Base-by-base conservation (phyloP, 495 filamentous ascomycete genomes). In the Neohortaea acidophila region DNA sequence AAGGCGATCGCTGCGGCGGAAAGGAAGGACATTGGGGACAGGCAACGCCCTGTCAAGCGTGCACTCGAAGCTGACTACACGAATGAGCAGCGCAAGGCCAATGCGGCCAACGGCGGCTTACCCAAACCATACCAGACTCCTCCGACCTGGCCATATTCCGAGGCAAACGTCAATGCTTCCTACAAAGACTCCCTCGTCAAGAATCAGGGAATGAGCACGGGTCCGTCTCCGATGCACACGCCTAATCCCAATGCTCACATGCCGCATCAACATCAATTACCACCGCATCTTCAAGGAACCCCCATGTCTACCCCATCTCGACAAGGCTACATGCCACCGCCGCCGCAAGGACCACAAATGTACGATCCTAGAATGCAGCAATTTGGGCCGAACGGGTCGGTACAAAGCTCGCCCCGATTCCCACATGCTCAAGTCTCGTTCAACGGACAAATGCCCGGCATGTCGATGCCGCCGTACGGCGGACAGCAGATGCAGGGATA, bases 161-260 rank as follows among this genome's bases (percentile, higher is more conserved):
- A 71, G 7, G 69, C 69, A 23, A 71, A 70, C 25, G 71, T 80
- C 42, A 74, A 78, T 19, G 72, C 75, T 21, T 77, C 73, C 0
- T 91, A 80, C 58, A 65, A 68, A 21, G 70, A 85, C 36, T 75
- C 80, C 60, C 84, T 92, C 57, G 81, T 87, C 45, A 67, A 68
- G 37, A 54, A 69, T 11, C 60, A 67, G 3, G 58, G 64, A 28
- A 55, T 59, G n/a, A 56, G 60, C 23, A 64, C 68, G 3, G 59
- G 73, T 2, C 64, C 75, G 11, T 77, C 82, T 2, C 74, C 83
- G 1, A 78, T 79, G 31, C 80, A 75, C 45, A 70, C 75, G 2
- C 59, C 65, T 14, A 54, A 62, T 21, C 67, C 68, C 10, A 73
- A 72, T 73, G 15, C 67, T 70, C 36, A 31, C 21, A 61, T 83